Evolutionary conservation across 257 asterid species (phyloP), one percentile per base, ranked within the genome.

Genomic region (Lantana camara): DNA sequence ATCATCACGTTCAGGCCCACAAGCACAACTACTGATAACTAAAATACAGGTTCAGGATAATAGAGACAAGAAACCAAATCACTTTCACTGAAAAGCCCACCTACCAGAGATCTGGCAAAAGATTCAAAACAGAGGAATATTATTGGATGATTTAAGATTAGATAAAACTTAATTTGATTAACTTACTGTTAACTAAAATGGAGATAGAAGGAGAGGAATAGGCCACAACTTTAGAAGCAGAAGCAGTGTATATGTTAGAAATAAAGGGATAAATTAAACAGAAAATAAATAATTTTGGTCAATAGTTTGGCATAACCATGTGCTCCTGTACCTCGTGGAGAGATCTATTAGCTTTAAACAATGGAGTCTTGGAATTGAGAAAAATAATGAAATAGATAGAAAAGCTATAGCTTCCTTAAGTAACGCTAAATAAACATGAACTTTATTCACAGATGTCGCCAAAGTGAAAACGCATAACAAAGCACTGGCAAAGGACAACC

Each of bases 301-400:
- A 81, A 75, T 72, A 55, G 46, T 80, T 74, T 72, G 21, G 70
- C 67, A 69, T 56, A 71, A 79, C 64, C 94, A 85, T 81, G 96
- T 88, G 91, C 79, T 50, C 44, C 65, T 63, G 73, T 52, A 68
- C 77, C 71, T 63, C 72, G 79, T 68, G 77, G 71, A 63, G 81
- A 81, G 87, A 81, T 78, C 82, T 79, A 56, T 65, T 53, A 41
- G 42, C 60, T 60, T 30, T 72, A 68, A 68, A 82, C 74, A 72
- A 72, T 67, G 54, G 22, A 54, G 66, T 69, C 75, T 73, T 67
- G 82, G 66, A 75, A 73, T 65, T 78, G 60, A 46, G 70, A 73
- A 30, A 72, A 62, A 11, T 9, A 68, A 55, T 49, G 17, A n/a
- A n/a, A n/a, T n/a, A n/a, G n/a, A n/a, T n/a, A n/a, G n/a, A n/a